Percentiles rank a stretch among this genome's conserved stretches.
These are phyloP conservation scores for Neophaeococcomyces mojaviensis DNA, from an alignment of 2,329 filamentous ascomycete species.

Conservation along the genomic window DNA sequence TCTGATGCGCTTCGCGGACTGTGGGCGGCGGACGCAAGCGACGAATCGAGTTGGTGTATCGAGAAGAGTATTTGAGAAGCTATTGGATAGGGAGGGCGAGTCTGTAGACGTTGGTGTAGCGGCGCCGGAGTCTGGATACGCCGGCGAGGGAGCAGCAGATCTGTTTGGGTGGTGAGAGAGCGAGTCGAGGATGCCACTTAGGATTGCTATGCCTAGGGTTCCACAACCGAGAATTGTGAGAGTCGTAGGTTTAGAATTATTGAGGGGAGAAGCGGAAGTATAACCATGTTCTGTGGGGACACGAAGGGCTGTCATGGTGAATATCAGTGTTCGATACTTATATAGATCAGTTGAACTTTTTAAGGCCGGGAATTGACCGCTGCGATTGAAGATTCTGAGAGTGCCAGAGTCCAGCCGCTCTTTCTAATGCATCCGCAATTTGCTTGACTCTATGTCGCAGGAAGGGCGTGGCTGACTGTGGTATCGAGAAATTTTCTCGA, in stretches of 20 bases:
- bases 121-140: slow-evolving; percentile 31
- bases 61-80: slow-evolving; percentile 34
- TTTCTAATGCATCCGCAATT: too few relatives aligned
- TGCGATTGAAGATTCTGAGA: too few relatives aligned
- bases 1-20: slow-evolving; percentile 62
- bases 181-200: slow-evolving; percentile 69
- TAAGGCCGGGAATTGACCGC: too few relatives aligned
- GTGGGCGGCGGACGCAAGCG: slow-evolving; percentile 66
- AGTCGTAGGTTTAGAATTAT: slow-evolving; percentile 36
- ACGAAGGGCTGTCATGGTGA: slow-evolving; percentile 13
- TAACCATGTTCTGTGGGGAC: background rate
- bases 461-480: background rate
- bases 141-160: slow-evolving; percentile 35
- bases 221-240: slow-evolving; percentile 77
- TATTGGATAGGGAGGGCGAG: slow-evolving; percentile 13
- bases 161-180: slow-evolving; percentile 41
- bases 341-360: too few relatives aligned
- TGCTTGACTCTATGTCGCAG: too few relatives aligned
- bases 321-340: too few relatives aligned
- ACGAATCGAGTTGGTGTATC: slow-evolving; percentile 68
- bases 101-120: slow-evolving; percentile 29
- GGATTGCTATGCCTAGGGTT: slow-evolving; percentile 50
- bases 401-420: too few relatives aligned
- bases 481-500: background rate
- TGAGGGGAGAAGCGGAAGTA: background rate